Conservation (phyloP, 140 eudicot species). For the Cichorium intybus region DNA sequence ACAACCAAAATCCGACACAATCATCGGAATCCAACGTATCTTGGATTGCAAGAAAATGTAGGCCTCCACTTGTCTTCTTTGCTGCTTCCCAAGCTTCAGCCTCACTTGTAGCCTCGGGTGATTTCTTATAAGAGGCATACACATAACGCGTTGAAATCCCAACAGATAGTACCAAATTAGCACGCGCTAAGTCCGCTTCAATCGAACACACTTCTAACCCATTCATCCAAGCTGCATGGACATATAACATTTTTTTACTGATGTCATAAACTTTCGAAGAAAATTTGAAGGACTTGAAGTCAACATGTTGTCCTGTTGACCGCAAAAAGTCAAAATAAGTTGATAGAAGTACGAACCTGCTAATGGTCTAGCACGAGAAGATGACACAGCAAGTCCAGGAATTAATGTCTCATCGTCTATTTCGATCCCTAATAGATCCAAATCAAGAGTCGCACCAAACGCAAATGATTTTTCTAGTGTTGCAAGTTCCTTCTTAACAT, state of each 20-base stretch:
- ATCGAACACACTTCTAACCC: conserved; percentile 90
- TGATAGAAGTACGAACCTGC: conserved; percentile 57
- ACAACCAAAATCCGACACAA: conserved; percentile 95
- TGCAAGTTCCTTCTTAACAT: conserved; percentile 69
- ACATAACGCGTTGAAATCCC: conserved; percentile 80
- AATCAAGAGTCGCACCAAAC: conserved; percentile 80
- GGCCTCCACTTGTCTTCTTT: conserved; percentile 78
- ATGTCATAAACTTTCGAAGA: not conserved
- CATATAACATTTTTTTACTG: not conserved
- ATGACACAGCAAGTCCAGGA: conserved; percentile 91
- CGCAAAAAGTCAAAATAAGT: conserved; percentile 9
- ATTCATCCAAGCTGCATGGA: conserved; percentile 94
- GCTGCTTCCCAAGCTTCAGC: conserved; percentile 99
- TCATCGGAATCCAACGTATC: conserved; percentile 80
- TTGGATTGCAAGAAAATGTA: conserved; percentile 93
- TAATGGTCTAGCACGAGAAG: conserved; percentile 84
- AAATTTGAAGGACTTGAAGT: not conserved
- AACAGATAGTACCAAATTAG: conserved; percentile 62
- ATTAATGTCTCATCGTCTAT: conserved; percentile 64
- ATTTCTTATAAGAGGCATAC: conserved; percentile 81
- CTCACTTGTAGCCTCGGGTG: conserved; percentile 61
- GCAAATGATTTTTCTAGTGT: conserved; percentile 52
- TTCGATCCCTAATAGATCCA: conserved; percentile 89
- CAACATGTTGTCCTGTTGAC: conserved; percentile 4
- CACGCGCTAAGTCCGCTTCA: conserved; percentile 68